Base-by-base conservation (phyloP, 1,284 basidiomycete species). In the Malassezia cuniculi region DNA sequence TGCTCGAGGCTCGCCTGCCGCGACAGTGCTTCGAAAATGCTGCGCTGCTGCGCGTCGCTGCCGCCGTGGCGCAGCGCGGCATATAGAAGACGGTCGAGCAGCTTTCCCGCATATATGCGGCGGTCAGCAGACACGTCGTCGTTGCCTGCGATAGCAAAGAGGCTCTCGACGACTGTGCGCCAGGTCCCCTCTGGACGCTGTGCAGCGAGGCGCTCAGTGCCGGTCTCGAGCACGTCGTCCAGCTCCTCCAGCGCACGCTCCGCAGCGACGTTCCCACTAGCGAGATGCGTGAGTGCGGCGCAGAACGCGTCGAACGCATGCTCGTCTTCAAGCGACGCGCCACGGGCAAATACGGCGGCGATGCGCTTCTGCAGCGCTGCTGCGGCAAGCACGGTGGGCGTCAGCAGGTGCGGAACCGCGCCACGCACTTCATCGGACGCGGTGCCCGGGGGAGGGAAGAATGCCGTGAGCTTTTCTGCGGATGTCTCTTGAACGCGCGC, bases 101-200 rank as follows among this genome's bases (percentile, higher is more conserved):
- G 79, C 10, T 80, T 79, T 0, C 85, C 82, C 0, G 89, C 85
- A 68, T 94, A 87, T 0, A 84, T 68, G 1, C 89, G 81, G 36
- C 90, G 83, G 0, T 76, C 69, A n/a, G 81, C 75, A 0, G 84
- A 80, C 0, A 83, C 80, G 5, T 70, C 71, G 0, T 74, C 62
- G 11, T 30, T 26, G 7, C 27, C 28, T 21, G 36, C 6, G 10
- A 35, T 3, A 17, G 20, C 12, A 21, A 30, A 37, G 2, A 37
- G 18, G 17, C 29, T 6, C 6, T 14, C 15, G 29, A 9, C 84
- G 36, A 82, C 78, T 0, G 78, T 74, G 31, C 79, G 73, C 89
- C 89, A 95, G 5, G 82, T 86, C n/a, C 85, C 71, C 14, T 78
- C 76, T 0, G 85, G 78, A 6, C 81, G 75, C 4, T 78, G 73